These are phyloP conservation scores for Boletus rufocinnamomeus DNA, from an alignment of 768 basidiomycete genomes.

Conservation along the genomic window DNA sequence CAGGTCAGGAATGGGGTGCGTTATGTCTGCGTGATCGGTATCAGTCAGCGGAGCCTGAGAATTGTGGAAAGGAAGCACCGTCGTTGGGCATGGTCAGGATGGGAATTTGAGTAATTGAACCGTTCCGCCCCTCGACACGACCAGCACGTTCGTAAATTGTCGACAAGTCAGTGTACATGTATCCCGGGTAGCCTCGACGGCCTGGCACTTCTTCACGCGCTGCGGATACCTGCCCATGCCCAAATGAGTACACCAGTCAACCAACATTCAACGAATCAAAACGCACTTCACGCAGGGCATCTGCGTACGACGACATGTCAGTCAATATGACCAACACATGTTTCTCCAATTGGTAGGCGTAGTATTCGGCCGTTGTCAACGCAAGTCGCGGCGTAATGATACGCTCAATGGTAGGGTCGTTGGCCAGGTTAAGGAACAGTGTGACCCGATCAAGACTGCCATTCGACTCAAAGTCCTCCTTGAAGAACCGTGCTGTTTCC, in stretches of 20 bases:
- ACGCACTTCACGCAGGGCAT: conserved; percentile 89
- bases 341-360: conserved; percentile 99
- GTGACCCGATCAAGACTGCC: conserved; percentile 97
- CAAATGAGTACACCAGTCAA: conserved; percentile 9
- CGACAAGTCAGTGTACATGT: conserved; percentile 99
- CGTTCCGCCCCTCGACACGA: conserved; percentile 95
- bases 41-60: conserved; percentile 28
- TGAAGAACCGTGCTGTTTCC: conserved; percentile 99
- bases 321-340: conserved; percentile 99
- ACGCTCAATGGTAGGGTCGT: conserved; percentile 99
- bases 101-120: conserved; percentile 99
- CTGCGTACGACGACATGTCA: conserved; percentile 98
- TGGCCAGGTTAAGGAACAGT: conserved; percentile 97
- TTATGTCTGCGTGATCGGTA: conserved; percentile 73
- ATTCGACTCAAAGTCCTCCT: conserved; percentile 99
- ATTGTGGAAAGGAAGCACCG: conserved; percentile 53
- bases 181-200: conserved; percentile 97
- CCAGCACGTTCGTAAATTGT: conserved; percentile 99
- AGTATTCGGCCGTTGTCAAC: conserved; percentile 98
- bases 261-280: conserved; percentile 22
- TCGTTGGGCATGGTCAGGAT: conserved; percentile 99
- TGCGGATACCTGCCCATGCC: conserved; percentile 69
- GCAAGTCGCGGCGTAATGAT: conserved; percentile 99
- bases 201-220: conserved; percentile 99
- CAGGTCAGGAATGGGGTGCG: conserved; percentile 99